Base-by-base conservation (phyloP, 257 asterid genomes). In the Nicotiana otophora region DNA sequence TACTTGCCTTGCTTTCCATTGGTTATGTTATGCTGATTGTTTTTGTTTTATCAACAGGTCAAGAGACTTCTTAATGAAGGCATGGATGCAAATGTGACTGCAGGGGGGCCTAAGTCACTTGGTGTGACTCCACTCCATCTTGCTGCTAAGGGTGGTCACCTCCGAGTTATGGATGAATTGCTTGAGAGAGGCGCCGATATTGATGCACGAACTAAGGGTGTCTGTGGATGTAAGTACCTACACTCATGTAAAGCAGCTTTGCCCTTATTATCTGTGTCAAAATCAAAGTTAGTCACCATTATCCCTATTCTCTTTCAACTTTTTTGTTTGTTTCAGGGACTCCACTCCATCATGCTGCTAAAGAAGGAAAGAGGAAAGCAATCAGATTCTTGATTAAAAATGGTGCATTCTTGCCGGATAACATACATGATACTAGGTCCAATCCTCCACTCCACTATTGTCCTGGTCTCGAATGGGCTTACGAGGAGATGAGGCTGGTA, bases 391-490 rank as follows among this genome's bases (percentile, higher is more conserved):
- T 96, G 86, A 89, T 96, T 28, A 93, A 89, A 78, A 94, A 93
- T 61, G 99, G 99, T 74, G 99, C 99, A 39, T 96, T 96, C 86
- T 84, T 96, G 91, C 98, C 98, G 0, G 97, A 89, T 82, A 91
- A 94, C 89, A 93, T 96, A 67, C 85, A 89, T 15, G 98, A 96
- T 76, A 89, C 99, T 28, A 91, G 99, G 92, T 96, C 94, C 91
- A 96, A 96, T 85, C 99, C 99, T n/a, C 98, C 99, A 20, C 88
- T 92, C 85, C 99, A 96, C 84, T 96, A 96, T 86, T 94, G 99
- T 67, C 96, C 96, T 10, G 98, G 98, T 61, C 99, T 96, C 77
- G 99, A 96, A 78, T 94, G 97, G 97, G 99, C 98, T 55, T 96
- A 96, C 42, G 99, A 94, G 66, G 98, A 96, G 86, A 72, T 92